A percentile compares a stretch with the other conserved stretches of the same genome.
Conservation (phyloP, 352 stramenopile genomes). For the Pythium scleroteichum region DNA sequence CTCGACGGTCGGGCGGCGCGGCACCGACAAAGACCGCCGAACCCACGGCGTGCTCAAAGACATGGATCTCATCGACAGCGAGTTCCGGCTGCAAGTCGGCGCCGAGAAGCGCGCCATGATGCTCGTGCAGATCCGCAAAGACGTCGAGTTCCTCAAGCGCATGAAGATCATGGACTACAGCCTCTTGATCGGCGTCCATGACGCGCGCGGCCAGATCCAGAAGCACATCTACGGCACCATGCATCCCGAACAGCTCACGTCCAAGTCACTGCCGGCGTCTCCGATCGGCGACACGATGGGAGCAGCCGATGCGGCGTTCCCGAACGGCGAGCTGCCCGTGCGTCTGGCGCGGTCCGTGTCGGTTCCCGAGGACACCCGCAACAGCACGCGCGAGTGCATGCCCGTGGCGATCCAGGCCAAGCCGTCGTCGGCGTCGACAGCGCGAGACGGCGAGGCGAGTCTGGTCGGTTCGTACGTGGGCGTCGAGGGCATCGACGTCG, state of each 20-base stretch:
- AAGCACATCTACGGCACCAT: constrained; percentile 44
- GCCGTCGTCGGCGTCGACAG: background rate
- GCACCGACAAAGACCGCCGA: constrained; percentile 54
- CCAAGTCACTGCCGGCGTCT: constrained; percentile 48
- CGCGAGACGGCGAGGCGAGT: constrained; percentile 1
- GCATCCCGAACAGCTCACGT: constrained; percentile 13
- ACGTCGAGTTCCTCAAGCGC: constrained; percentile 89
- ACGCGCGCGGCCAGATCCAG: constrained; percentile 63
- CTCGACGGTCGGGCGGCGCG: constrained; percentile 82
- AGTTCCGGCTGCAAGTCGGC: constrained; percentile 86
- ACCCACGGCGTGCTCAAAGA: constrained; percentile 87
- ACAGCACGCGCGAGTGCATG: constrained; percentile 18
- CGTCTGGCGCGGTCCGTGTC: constrained; percentile 35
- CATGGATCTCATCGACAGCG: constrained; percentile 87
- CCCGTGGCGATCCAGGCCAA: background rate
- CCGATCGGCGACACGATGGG: constrained; percentile 23
- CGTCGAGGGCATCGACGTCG: constrained; percentile 18
- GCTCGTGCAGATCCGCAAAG: constrained; percentile 84
- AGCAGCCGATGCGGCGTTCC: constrained; percentile 14
- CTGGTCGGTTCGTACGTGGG: background rate
- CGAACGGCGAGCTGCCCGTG: constrained; percentile 25
- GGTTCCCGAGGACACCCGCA: constrained; percentile 13
- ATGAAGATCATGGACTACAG: constrained; percentile 97
- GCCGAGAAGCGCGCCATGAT: constrained; percentile 72
- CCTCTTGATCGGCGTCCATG: constrained; percentile 91